Percentiles rank a stretch among this genome's conserved stretches.
These are phyloP conservation scores for Spinellus fusiger DNA, from an alignment of 192 early-diverging fungal species.

Conservation along the genomic window DNA sequence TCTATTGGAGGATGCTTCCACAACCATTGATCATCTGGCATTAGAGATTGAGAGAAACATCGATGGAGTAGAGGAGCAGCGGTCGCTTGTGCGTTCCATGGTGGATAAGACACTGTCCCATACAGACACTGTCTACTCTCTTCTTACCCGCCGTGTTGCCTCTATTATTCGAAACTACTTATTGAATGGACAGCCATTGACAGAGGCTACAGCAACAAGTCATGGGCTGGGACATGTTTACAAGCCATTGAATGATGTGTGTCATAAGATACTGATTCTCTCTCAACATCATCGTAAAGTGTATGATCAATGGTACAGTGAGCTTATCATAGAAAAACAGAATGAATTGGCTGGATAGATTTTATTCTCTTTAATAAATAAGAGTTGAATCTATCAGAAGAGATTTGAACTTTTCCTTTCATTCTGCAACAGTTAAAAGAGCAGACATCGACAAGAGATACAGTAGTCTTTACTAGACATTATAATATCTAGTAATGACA, in stretches of 20 bases:
- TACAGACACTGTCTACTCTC: conserved; percentile 32
- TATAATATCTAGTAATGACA: no score
- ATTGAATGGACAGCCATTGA: conserved; percentile 22
- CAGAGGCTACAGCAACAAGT: conserved; percentile 22
- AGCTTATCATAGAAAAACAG: conserved; percentile 10
- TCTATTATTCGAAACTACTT: conserved; percentile 26
- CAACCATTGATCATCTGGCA: conserved; percentile 26
- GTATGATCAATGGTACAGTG: conserved; percentile 29
- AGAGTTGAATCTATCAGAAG: no score
- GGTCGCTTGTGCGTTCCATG: conserved; percentile 31
- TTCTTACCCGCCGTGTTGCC: conserved; percentile 32
- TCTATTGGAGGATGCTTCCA: conserved; percentile 20
- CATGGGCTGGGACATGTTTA: conserved; percentile 28
- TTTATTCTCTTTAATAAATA: background rate
- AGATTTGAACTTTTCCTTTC: no score
- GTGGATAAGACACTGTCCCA: conserved; percentile 39
- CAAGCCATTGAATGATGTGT: conserved; percentile 19
- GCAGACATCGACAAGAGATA: no score
- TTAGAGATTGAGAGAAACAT: conserved; percentile 19
- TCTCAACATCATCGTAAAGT: conserved; percentile 33
- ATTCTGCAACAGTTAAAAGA: no score
- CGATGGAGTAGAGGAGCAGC: conserved; percentile 2
- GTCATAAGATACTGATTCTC: conserved; percentile 20
- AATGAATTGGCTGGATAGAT: background rate
- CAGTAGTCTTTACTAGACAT: no score